phyloP scores from a whole-genome alignment of 768 basidiomycete genomes.

The Hygrophorus pudorinus region DNA sequence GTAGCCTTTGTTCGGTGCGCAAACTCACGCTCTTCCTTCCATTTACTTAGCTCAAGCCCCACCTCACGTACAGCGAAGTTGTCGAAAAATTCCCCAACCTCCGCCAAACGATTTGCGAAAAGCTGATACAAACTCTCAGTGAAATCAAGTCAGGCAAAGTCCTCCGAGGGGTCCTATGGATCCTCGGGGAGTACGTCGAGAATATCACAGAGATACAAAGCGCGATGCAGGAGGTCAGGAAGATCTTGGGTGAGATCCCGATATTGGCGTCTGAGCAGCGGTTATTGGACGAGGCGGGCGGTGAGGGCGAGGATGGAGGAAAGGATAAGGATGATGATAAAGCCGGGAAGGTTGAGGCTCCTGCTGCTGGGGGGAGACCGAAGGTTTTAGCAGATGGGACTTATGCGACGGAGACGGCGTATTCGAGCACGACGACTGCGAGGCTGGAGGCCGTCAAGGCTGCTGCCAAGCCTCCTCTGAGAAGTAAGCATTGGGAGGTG shows the following conservation, averaged over 20 bases:
- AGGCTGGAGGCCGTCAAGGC: constrained; percentile 76
- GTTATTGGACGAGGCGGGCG: constrained; percentile 64
- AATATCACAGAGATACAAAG: constrained; percentile 54
- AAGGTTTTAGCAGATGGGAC: constrained; percentile 92
- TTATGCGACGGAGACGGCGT: constrained; percentile 95
- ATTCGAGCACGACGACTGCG: constrained; percentile 50
- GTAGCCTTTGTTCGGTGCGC: constrained; percentile 54
- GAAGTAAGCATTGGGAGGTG: constrained; percentile 37
- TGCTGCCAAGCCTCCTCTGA: constrained; percentile 81
- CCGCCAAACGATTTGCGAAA: constrained; percentile 73
- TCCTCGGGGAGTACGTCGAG: constrained; percentile 92
- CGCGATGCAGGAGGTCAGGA: constrained; percentile 70
- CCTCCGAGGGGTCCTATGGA: constrained; percentile 94
- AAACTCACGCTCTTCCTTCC: background rate
- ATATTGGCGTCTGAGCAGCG: constrained; percentile 87
- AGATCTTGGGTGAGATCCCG: constrained; percentile 92
- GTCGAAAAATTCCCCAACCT: constrained; percentile 95
- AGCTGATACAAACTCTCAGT: constrained; percentile 67
- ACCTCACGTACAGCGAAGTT: constrained; percentile 53
- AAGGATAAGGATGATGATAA: constrained; percentile 40
- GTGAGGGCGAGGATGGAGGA: constrained; percentile 31
- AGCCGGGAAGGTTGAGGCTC: constrained; percentile 36
- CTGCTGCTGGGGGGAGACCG: constrained; percentile 39
- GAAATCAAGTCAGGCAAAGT: constrained; percentile 97
- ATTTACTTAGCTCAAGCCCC: background rate